A percentile compares a stretch with the other conserved stretches of the same genome.
Evolutionary conservation across 129 eudicot genomes (phyloP).

Genomic region (Deinandra increscens): DNA sequence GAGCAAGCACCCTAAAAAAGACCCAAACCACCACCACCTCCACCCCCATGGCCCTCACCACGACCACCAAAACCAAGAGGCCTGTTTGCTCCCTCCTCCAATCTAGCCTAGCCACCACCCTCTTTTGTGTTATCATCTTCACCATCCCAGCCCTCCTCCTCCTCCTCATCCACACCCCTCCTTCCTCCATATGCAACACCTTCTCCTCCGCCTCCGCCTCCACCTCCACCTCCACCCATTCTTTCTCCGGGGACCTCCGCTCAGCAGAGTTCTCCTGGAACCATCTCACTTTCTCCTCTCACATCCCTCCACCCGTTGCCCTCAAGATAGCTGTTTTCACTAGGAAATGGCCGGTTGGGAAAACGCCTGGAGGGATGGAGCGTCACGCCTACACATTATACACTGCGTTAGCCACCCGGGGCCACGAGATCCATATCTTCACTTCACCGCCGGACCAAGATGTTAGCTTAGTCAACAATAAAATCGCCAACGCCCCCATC

Average conservation of each 20-base stretch:
- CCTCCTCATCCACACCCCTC: conserved; percentile 75
- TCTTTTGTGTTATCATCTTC: conserved; percentile 68
- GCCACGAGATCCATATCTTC: conserved; percentile 74
- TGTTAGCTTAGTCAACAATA: conserved; percentile 6
- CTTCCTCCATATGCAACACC: conserved; percentile 51
- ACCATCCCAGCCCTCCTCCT: conserved; percentile 86
- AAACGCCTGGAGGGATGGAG: conserved; percentile 94
- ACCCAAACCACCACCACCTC: conserved; percentile 24
- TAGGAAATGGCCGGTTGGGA: conserved; percentile 74
- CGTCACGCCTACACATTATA: conserved; percentile 90
- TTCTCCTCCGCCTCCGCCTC: conserved; percentile 34
- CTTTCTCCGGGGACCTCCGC: conserved; percentile 73
- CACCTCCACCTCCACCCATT: conserved; percentile 13
- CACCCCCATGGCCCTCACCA: conserved; percentile 48
- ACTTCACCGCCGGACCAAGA: conserved; percentile 59
- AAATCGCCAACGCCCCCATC: conserved; percentile 21
- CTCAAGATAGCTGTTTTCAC: conserved; percentile 86
- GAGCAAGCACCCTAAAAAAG: conserved; percentile 20
- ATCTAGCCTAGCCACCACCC: conserved; percentile 66
- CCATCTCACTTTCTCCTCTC: conserved; percentile 40
- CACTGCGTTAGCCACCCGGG: conserved; percentile 60
- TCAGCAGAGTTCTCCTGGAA: conserved; percentile 76
- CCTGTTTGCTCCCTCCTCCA: conserved; percentile 41
- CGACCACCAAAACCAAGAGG: conserved; percentile 52
- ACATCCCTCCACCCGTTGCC: conserved; percentile 38